Evolutionary conservation across 176 grass and related monocot genomes (phyloP).

Genomic region (Carex kokanica): DNA sequence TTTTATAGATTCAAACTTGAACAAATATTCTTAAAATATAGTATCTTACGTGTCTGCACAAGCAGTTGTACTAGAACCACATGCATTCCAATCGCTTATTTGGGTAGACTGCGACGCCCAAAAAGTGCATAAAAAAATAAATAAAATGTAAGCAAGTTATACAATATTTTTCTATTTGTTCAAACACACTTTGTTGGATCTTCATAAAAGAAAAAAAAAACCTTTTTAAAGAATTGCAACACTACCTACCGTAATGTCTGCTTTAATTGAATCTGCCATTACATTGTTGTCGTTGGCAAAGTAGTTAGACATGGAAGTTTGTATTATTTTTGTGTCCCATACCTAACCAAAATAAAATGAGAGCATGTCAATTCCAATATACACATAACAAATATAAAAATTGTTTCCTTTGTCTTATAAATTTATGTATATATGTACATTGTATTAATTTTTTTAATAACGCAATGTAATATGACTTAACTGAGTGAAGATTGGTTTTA

Average conservation of each 20-base stretch:
- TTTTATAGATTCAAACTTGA: not conserved
- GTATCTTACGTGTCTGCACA: not conserved
- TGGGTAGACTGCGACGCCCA: not conserved
- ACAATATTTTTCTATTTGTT: not conserved
- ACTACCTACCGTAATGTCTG: not conserved
- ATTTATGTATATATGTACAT: not conserved
- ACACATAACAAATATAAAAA: not conserved
- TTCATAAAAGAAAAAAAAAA: not conserved
- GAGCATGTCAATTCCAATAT: not conserved
- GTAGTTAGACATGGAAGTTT: slow-evolving; percentile 6
- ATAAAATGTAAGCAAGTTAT: not conserved
- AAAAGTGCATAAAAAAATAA: not conserved
- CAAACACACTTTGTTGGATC: not conserved
- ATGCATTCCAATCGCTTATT: not conserved
- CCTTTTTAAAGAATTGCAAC: not conserved
- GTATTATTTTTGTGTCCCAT: not conserved
- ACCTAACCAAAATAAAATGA: not conserved
- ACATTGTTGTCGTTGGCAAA: not conserved
- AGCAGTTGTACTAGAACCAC: not conserved
- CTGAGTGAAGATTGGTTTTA: not conserved
- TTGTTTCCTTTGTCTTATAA: not conserved
- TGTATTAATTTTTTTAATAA: not conserved
- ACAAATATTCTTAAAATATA: not conserved
- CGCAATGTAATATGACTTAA: not conserved
- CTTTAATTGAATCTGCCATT: not conserved